These are phyloP conservation scores for Catunica adiposa DNA, from an alignment of 2,329 filamentous ascomycete genomes.

Conservation along the genomic window DNA sequence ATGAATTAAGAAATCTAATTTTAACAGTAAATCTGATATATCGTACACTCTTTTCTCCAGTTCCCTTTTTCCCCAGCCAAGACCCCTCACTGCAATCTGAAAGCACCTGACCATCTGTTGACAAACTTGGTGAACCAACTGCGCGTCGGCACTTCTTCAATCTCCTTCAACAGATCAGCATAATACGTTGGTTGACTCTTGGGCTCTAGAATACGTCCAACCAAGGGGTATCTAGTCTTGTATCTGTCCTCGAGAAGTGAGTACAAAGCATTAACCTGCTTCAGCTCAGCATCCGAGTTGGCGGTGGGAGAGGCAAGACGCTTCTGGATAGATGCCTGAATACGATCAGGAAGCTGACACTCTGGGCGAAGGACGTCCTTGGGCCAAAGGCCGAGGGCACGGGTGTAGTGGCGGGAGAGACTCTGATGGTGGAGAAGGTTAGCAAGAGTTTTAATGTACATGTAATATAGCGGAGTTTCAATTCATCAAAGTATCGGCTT, in stretches of 20 bases:
- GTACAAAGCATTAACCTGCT: conserved; percentile 42
- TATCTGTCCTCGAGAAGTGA: conserved; percentile 44
- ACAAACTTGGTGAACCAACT: conserved; percentile 34
- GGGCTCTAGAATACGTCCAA: conserved; percentile 31
- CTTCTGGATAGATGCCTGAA: conserved; percentile 21
- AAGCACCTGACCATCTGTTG: conserved; percentile 41
- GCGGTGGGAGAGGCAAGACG: conserved; percentile 14
- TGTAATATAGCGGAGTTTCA: background rate
- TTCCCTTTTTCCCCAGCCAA: background rate
- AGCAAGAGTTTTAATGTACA: background rate
- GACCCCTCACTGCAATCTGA: conserved; percentile 34
- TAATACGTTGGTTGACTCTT: conserved; percentile 50
- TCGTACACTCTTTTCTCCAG: background rate
- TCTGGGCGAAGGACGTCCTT: conserved; percentile 46
- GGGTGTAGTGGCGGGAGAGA: conserved; percentile 26
- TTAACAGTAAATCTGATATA: background rate
- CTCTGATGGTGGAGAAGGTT: conserved; percentile 4
- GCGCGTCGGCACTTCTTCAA: conserved; percentile 44
- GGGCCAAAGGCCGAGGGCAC: conserved; percentile 42
- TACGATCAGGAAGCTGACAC: conserved; percentile 42
- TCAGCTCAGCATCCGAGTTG: conserved; percentile 7
- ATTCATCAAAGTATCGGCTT: background rate
- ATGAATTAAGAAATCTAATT: background rate
- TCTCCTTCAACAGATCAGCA: conserved; percentile 40
- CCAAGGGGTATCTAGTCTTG: conserved; percentile 21